Conservation (phyloP, 805 yeast genomes). For the Candida ipomoeae region DNA sequence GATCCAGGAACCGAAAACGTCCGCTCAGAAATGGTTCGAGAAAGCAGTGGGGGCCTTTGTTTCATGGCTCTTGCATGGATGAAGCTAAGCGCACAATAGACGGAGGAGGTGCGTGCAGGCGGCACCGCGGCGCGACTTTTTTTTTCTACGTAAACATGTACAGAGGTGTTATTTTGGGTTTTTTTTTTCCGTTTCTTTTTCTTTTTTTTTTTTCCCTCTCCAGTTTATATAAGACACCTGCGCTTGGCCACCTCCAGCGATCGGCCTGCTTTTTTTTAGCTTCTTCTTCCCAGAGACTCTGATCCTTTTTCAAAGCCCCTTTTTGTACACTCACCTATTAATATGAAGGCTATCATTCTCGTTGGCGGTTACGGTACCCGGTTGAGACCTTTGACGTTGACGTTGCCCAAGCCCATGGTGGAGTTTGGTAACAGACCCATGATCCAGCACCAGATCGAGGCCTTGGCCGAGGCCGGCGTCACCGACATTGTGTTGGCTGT, state of each 20-base stretch:
- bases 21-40: not conserved
- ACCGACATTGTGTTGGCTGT: slow-evolving; percentile 98
- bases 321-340: slow-evolving; percentile 8
- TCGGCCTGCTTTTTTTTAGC: not conserved
- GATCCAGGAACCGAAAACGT: too few species aligned
- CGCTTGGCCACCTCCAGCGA: not conserved
- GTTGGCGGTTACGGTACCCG: slow-evolving; percentile 99
- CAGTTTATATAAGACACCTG: slow-evolving; percentile 7
- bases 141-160: slow-evolving; percentile 10
- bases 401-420: slow-evolving; percentile 94
- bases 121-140: slow-evolving; percentile 7
- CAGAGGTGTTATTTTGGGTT: slow-evolving; percentile 8
- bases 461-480: slow-evolving; percentile 96
- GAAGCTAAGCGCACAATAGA: not conserved
- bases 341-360: slow-evolving; percentile 93
- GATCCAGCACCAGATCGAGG: slow-evolving; percentile 98
- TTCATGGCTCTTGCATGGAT: not conserved
- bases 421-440: slow-evolving; percentile 99
- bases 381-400: slow-evolving; percentile 95
- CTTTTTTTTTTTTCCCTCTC: slow-evolving; percentile 6
- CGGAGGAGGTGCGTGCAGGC: not conserved
- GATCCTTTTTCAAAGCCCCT: slow-evolving; percentile 1
- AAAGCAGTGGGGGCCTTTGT: not conserved
- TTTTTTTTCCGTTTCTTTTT: slow-evolving; percentile 2
- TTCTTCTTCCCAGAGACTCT: slow-evolving; percentile 9